Evolutionary conservation across 2,329 filamentous ascomycete species (phyloP), one percentile per base, ranked within the genome.

Genomic region (Diaporthe ampelina): DNA sequence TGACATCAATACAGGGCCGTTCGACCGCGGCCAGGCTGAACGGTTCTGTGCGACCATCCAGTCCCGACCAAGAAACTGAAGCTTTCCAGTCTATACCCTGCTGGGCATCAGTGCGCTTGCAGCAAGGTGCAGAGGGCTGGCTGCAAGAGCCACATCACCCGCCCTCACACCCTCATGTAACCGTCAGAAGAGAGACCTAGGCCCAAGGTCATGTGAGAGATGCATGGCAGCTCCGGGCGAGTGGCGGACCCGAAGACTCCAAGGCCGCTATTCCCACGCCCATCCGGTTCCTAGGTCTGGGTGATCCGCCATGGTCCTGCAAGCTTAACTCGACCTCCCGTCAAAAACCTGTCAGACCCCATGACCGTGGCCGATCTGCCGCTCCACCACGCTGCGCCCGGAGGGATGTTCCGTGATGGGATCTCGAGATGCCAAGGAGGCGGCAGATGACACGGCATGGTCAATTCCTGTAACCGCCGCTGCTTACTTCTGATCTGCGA

Each of bases 401-500:
- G 57, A 72, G 57, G 57, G 26, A 54, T n/a, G 32, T 63, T 72
- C 69, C 69, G 69, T 61, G 57, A 50, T 61, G 43, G 57, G 50
- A 50, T 50, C 56, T 52, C n/a, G 48, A 61, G 32, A 63, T 63
- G 57, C 48, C 57, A 71, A 57, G 56, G 56, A 61, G 56, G 45
- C 56, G 45, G 37, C 69, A 71, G 43, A 71, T 71, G 56, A 61
- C 43, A 71, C 69, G 45, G 57, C 69, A 54, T 72, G 37, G 26
- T 45, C 57, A 35, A 50, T 29, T 37, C 26, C 69, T 72, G 69
- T 63, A 61, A 54, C 57, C 56, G 50, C 45, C 57, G 48, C 40
- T 29, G 26, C 43, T 72, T 72, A 54, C 45, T 63, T 72, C 69
- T 72, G 69, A 63, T 63, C 61, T 72, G 69, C 69, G 69, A 61